Evolutionary conservation across 345 rosid genomes (phyloP).

Genomic region (Populus deltoides): DNA sequence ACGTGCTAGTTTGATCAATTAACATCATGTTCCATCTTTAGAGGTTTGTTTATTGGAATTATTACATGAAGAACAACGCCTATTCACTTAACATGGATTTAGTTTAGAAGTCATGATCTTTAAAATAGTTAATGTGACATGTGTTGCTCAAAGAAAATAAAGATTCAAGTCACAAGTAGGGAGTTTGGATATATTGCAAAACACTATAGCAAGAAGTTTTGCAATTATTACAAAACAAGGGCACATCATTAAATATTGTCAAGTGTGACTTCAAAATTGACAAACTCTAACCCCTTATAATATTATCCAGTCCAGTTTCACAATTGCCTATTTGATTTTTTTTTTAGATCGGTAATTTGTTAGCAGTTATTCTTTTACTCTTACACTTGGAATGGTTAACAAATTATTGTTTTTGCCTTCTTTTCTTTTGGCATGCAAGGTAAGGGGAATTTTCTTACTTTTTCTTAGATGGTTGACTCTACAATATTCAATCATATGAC

Average conservation of each 20-base stretch:
- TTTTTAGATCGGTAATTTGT: neutral
- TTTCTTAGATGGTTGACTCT: neutral
- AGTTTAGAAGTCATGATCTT: neutral
- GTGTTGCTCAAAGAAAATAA: neutral
- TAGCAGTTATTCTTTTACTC: neutral
- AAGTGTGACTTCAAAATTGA: neutral
- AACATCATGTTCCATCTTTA: no score
- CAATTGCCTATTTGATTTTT: no score
- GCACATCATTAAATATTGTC: neutral
- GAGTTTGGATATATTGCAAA: neutral
- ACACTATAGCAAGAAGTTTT: neutral
- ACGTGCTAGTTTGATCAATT: no score
- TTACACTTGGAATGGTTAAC: neutral
- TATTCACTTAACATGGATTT: no score
- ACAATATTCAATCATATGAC: neutral
- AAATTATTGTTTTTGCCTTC: neutral
- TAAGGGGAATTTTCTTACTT: neutral
- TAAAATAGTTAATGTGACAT: conserved; percentile 2
- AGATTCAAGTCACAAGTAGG: neutral
- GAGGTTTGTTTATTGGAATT: no score
- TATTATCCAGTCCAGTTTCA: neutral
- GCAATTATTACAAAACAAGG: neutral
- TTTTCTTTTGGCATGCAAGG: neutral
- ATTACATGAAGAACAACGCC: no score
- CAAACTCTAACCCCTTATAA: neutral